Evolutionary conservation across 768 basidiomycete genomes (phyloP).

Genomic region (Kwoniella shandongensis): DNA sequence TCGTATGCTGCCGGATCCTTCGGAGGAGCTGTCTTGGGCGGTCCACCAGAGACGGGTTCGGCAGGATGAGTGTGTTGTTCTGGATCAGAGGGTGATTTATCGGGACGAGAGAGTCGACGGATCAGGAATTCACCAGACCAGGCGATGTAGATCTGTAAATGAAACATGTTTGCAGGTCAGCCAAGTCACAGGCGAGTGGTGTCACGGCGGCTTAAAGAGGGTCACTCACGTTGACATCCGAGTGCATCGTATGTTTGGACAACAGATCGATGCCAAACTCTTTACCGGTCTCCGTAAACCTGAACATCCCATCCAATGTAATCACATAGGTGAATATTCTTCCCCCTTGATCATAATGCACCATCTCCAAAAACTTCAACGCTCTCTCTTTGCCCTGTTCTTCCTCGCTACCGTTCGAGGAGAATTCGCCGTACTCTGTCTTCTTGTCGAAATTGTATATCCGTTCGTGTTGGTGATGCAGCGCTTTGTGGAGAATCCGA

Average conservation of each 20-base stretch:
- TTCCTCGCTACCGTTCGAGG: no score
- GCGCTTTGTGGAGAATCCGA: slow-evolving; percentile 54
- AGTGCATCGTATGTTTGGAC: slow-evolving; percentile 81
- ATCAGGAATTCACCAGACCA: slow-evolving; percentile 57
- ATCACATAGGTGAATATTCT: slow-evolving; percentile 80
- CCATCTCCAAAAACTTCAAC: slow-evolving; percentile 56
- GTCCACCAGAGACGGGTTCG: slow-evolving; percentile 33
- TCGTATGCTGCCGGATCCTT: slow-evolving; percentile 64
- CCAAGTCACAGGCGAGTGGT: background rate
- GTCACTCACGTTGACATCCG: slow-evolving; percentile 58
- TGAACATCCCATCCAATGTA: slow-evolving; percentile 68
- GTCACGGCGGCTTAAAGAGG: background rate
- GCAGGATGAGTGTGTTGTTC: slow-evolving; percentile 55
- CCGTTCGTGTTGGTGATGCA: slow-evolving; percentile 56
- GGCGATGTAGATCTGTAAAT: slow-evolving; percentile 56
- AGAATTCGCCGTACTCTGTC: slow-evolving; percentile 53
- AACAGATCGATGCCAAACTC: slow-evolving; percentile 84
- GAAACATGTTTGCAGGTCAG: slow-evolving; percentile 4
- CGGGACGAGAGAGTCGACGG: slow-evolving; percentile 63
- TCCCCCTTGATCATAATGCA: slow-evolving; percentile 56
- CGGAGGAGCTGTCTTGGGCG: slow-evolving; percentile 35
- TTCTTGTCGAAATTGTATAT: slow-evolving; percentile 56
- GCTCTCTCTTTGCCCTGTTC: slow-evolving; percentile 37
- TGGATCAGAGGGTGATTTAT: slow-evolving; percentile 56
- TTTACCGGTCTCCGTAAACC: slow-evolving; percentile 83